Evolutionary conservation across 495 filamentous ascomycete species (phyloP).

Genomic region (Copromyces sp.): DNA sequence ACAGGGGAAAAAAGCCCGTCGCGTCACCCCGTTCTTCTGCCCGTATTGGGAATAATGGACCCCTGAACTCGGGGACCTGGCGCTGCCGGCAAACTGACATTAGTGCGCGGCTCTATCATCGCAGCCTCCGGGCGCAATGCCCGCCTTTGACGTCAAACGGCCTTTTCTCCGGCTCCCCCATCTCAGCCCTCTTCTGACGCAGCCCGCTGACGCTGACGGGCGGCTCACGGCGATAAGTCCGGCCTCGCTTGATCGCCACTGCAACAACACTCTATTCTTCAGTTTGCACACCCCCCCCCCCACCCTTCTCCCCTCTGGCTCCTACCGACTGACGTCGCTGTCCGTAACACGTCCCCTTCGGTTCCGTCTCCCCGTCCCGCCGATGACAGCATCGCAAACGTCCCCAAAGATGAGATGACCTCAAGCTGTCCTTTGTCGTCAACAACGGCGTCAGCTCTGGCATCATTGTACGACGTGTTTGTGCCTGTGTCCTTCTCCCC

Average conservation of each 20-base stretch:
- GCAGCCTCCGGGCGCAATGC: neutral
- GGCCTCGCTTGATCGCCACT: neutral
- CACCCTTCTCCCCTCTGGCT: neutral
- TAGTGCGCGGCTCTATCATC: neutral
- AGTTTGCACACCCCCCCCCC: neutral
- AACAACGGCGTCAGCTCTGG: neutral
- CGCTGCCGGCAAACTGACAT: neutral
- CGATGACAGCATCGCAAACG: neutral
- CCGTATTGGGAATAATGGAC: neutral
- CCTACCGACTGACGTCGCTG: neutral
- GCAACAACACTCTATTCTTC: neutral
- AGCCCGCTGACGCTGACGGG: neutral
- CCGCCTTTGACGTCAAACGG: neutral
- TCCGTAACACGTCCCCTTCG: neutral
- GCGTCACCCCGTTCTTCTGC: neutral
- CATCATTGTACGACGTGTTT: neutral
- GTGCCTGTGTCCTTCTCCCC: neutral
- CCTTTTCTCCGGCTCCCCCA: neutral
- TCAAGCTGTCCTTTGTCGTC: neutral
- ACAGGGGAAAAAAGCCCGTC: neutral
- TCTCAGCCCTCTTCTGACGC: neutral
- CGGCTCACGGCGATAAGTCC: neutral
- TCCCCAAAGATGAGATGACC: neutral
- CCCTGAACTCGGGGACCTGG: neutral
- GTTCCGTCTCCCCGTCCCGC: neutral